Evolutionary conservation across 2,329 filamentous ascomycete species (phyloP).

Genomic region (Diaporthe longicolla): DNA sequence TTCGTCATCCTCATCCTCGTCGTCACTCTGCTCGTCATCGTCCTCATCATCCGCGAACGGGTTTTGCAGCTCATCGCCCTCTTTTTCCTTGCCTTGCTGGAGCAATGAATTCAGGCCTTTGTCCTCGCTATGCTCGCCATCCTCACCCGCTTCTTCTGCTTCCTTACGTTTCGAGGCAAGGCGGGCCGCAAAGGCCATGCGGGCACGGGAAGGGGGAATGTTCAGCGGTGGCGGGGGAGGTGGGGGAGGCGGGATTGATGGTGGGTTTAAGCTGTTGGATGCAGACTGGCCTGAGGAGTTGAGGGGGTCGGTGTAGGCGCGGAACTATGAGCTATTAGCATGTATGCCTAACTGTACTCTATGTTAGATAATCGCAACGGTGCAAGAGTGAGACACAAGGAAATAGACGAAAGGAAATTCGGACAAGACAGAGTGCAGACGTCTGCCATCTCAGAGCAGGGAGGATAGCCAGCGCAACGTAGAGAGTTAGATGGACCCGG

Average conservation of each 20-base stretch:
- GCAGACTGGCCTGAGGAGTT: conserved; percentile 59
- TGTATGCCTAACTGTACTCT: conserved; percentile 21
- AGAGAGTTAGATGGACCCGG: neutral
- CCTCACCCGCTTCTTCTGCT: conserved; percentile 60
- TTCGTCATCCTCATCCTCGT: conserved; percentile 64
- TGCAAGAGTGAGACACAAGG: conserved; percentile 28
- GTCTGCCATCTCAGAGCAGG: conserved; percentile 20
- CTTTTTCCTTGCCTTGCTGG: conserved; percentile 32
- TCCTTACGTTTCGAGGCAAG: conserved; percentile 78
- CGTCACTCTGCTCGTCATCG: conserved; percentile 64
- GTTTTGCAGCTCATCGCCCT: conserved; percentile 55
- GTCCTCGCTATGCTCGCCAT: conserved; percentile 52
- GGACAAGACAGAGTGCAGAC: neutral
- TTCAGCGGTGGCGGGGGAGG: conserved; percentile 85
- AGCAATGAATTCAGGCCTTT: conserved; percentile 41
- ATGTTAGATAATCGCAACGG: conserved; percentile 31
- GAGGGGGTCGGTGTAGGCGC: conserved; percentile 69
- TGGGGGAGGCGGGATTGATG: conserved; percentile 71
- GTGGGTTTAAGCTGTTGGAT: conserved; percentile 61
- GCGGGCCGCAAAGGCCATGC: conserved; percentile 90
- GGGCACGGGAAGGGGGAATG: conserved; percentile 86
- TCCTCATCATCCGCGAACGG: conserved; percentile 72
- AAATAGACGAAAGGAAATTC: conserved; percentile 19
- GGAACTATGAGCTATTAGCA: conserved; percentile 62
- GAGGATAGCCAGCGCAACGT: neutral